Conservation (phyloP, 441 rosid genomes). For the Pelargonium cotyledonis region DNA sequence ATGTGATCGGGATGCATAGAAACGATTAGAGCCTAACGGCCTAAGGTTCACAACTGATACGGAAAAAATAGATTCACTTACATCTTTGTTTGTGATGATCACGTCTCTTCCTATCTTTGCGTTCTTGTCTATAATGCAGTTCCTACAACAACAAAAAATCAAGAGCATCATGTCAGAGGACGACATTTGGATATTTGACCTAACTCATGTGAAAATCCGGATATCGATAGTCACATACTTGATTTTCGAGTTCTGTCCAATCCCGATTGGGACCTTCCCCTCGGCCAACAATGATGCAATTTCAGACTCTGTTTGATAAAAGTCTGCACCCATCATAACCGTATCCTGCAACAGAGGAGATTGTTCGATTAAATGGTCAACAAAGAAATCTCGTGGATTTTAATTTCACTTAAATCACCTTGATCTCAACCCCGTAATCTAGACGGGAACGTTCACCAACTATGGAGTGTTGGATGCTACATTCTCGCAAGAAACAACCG, state of each 20-base stretch:
- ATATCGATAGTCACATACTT: constrained; percentile 30
- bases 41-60: neutral
- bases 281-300: constrained; percentile 81
- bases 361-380: neutral
- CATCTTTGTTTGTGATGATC: constrained; percentile 61
- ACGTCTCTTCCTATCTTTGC: constrained; percentile 78
- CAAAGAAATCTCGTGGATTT: neutral
- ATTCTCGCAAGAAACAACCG: constrained; percentile 88
- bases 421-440: constrained; percentile 74
- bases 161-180: neutral
- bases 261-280: constrained; percentile 77
- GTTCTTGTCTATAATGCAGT: constrained; percentile 87
- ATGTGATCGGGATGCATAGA: neutral
- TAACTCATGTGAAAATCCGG: neutral
- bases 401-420: constrained; percentile 33
- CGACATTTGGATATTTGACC: neutral
- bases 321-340: constrained; percentile 80
- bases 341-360: constrained; percentile 47
- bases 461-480: constrained; percentile 58
- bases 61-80: constrained; percentile 22
- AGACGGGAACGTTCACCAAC: constrained; percentile 84
- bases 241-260: constrained; percentile 72
- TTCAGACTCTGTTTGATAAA: constrained; percentile 81
- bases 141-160: constrained; percentile 33
- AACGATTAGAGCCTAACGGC: neutral